Evolutionary conservation across 805 yeast species (phyloP), one percentile per base, ranked within the genome.

Genomic region (Wickerhamiella sorbophila): DNA sequence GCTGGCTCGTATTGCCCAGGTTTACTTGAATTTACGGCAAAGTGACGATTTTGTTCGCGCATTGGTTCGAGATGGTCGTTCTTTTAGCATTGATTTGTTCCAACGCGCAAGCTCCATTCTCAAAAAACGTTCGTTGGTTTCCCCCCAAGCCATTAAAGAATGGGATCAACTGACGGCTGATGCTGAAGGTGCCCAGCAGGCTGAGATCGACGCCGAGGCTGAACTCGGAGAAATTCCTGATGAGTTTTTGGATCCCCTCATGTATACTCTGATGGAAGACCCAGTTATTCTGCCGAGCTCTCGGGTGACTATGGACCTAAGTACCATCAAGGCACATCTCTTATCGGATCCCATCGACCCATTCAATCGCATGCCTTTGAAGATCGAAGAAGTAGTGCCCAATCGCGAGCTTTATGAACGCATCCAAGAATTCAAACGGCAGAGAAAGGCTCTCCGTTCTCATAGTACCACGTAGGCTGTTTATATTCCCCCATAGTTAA

Each of bases 281-380:
- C 99, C 99, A 0, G 98, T 91, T 4, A 79, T 72, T n/a, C 69
- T 91, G 52, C 99, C 99, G 6, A 69, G 82, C 6, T 84, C 95
- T 1, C 79, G 75, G 48, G 74, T 87, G 16, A 75, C 77, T 38
- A 84, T 91, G 52, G 99, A 91, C 59, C 69, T 93, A 56, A 72
- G 91, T 31, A 91, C 96, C 2, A 82, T 91, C 52, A 88, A 86
- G 57, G 83, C 95, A 3, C 98, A 91, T 66, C 66, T 91, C 45
- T 70, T 91, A 59, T 84, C 88, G 64, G 97, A 91, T 63, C 75
- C 94, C 1, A 91, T 95, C 0, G 99, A 91, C 65, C 99, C 99
- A 16, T 91, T 91, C 65, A 91, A 88, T 61, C 77, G 99, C 62
- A 71, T 77, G 65, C 97, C 97, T 4, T 67, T 91, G 53, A 84